phyloP scores from a whole-genome alignment of 169 alveolate genomes.

The Eimeria necatrix region DNA sequence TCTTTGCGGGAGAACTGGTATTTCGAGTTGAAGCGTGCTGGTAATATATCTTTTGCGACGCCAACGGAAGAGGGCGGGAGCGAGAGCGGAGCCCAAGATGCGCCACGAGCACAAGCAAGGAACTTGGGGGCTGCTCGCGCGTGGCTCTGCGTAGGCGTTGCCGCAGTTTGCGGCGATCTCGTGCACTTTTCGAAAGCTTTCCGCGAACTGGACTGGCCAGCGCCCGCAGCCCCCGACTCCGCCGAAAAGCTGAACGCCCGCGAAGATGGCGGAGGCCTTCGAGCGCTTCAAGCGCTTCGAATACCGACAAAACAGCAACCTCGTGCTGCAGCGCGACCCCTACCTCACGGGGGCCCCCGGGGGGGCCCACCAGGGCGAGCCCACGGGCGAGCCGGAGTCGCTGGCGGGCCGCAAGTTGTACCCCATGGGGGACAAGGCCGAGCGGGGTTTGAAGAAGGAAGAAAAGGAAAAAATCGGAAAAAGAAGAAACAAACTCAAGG shows the following conservation, averaged over 20 bases:
- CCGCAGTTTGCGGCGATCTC: background rate
- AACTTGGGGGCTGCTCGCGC: conserved; percentile 71
- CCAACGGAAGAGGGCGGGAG: background rate
- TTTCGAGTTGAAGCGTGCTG: background rate
- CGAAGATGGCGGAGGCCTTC: conserved; percentile 95
- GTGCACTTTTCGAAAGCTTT: background rate
- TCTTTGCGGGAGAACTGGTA: background rate
- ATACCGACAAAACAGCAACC: conserved; percentile 89
- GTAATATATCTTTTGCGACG: background rate
- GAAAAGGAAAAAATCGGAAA: conserved; percentile 82
- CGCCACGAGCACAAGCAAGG: conserved; percentile 60
- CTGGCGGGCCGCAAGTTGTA: conserved; percentile 93
- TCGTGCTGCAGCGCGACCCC: conserved; percentile 85
- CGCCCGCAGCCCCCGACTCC: conserved; percentile 23
- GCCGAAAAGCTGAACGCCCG: background rate
- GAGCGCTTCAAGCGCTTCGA: conserved; percentile 95
- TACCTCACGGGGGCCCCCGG: conserved; percentile 79
- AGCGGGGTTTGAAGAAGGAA: conserved; percentile 81
- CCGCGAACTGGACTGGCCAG: background rate
- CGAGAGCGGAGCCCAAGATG: conserved; percentile 14
- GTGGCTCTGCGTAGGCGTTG: conserved; percentile 63
- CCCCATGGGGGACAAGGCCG: conserved; percentile 97
- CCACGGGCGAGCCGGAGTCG: conserved; percentile 98
- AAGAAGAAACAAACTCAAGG: conserved; percentile 75
- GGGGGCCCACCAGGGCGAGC: conserved; percentile 86